Conservation (phyloP, 345 rosid genomes). For the Mercurialis annua region DNA sequence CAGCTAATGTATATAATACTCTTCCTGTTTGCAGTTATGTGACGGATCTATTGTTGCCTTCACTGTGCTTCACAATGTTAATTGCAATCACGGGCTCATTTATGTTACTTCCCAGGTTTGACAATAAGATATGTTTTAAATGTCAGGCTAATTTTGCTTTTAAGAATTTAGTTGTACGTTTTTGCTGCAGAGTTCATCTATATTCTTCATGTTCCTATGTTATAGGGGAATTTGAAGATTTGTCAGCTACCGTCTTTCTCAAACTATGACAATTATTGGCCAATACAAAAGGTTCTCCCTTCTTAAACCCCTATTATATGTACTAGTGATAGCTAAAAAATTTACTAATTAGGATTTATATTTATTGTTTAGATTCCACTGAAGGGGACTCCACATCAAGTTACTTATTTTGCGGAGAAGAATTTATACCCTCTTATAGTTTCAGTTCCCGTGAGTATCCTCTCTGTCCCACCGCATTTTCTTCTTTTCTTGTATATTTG, state of each 20-base stretch:
- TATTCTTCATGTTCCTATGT: slow-evolving; percentile 22
- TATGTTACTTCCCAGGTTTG: slow-evolving; percentile 88
- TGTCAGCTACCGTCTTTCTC: slow-evolving; percentile 82
- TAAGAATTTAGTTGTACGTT: not conserved
- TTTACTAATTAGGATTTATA: slow-evolving; percentile 20
- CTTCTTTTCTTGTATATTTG: not conserved
- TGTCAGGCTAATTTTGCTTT: not conserved
- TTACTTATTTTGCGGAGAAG: slow-evolving; percentile 84
- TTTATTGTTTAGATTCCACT: slow-evolving; percentile 64
- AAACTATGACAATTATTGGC: slow-evolving; percentile 94
- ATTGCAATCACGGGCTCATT: slow-evolving; percentile 93
- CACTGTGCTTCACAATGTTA: slow-evolving; percentile 96
- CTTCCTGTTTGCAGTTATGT: slow-evolving; percentile 62
- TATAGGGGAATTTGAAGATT: slow-evolving; percentile 85
- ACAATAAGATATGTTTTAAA: slow-evolving; percentile 15
- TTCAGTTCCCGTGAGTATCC: slow-evolving; percentile 72
- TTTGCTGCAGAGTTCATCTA: not conserved
- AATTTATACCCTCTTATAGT: slow-evolving; percentile 85
- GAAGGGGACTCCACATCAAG: slow-evolving; percentile 98
- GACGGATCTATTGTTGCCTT: slow-evolving; percentile 92
- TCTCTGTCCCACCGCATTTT: not conserved
- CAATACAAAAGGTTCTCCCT: slow-evolving; percentile 70
- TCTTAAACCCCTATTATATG: not conserved
- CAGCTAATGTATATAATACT: not conserved
- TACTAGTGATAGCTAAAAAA: not conserved